Base-by-base conservation (phyloP, 2,329 filamentous ascomycete species). In the Diaporthe sp. region DNA sequence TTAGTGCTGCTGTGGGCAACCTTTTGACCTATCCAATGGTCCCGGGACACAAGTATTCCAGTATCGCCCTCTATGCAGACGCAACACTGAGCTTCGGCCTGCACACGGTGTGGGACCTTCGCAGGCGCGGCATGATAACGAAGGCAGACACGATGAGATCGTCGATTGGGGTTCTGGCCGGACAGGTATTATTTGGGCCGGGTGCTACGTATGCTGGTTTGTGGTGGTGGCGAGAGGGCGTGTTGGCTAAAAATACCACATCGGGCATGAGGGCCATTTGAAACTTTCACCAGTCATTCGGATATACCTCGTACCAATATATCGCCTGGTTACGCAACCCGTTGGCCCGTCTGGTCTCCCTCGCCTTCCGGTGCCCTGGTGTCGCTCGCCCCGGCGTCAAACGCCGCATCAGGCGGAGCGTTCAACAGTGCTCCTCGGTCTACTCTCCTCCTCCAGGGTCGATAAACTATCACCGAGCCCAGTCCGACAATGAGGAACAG, bases 401-500 rank as follows among this genome's bases (percentile, higher is more conserved):
- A 69, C 10, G 22, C 65, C 28, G 65, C 37, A 8, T 57, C n/a
- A 2, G 71, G 61, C 15, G 39, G 22, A 13, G 28, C 15, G 13
- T 25, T 31, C 28, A 44, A 7, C 12, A 73, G 55, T 12, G 15
- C 46, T 19, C 42, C 42, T 55, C 46, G 75, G 53, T 88, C 85
- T 78, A 89, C 84, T 12, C 85, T 83, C 58, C 85, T 82, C 39
- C 95, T 89, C 96, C 96, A 98, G 0, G 94, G 94, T 78, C 89
- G 90, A 82, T 98, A 98, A 0, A 94, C 82, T 0, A 96, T 19
- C 0, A 98, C 89, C 10, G 94, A 95, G 0, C 94, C 87, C 2
- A 91, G 83, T 0, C 95, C 96, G 62, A 95, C 93, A 0, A 98
- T 83, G 0, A 98, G 84, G 79, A 98, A 98, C 0, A 94, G 88